Conservation (phyloP, 73 alveolate genomes). For the Urostyla sp. region DNA sequence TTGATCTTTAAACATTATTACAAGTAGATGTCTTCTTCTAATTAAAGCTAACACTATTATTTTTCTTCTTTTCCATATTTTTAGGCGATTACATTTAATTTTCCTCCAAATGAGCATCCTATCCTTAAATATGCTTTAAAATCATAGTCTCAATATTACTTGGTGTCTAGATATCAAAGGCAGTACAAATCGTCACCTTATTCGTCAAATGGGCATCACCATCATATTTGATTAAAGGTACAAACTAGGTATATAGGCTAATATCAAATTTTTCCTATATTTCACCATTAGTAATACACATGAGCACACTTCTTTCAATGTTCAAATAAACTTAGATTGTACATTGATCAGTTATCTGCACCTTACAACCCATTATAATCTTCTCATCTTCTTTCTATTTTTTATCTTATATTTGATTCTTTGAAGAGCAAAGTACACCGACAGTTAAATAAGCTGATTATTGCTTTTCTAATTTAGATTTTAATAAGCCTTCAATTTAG, state of each 20-base stretch:
- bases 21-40: no score
- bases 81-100: background rate
- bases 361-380: slow-evolving; percentile 45
- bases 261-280: slow-evolving; percentile 33
- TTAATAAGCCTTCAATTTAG: slow-evolving; percentile 24
- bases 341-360: slow-evolving; percentile 9
- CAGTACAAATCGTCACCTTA: slow-evolving; percentile 8
- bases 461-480: background rate
- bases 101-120: background rate
- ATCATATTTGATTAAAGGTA: slow-evolving; percentile 43
- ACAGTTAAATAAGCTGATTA: slow-evolving; percentile 20
- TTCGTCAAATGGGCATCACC: slow-evolving; percentile 45
- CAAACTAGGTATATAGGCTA: slow-evolving; percentile 13
- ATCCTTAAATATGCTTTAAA: background rate
- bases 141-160: slow-evolving; percentile 12
- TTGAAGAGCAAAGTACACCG: slow-evolving; percentile 5
- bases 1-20: no score
- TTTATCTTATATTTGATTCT: background rate
- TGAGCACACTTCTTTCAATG: slow-evolving; percentile 11
- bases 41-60: no score
- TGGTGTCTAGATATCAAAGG: slow-evolving; percentile 19
- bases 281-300: slow-evolving; percentile 44
- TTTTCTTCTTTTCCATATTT: background rate
- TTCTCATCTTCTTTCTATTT: slow-evolving; percentile 20
- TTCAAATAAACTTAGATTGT: slow-evolving; percentile 26